phyloP scores from a whole-genome alignment of 1,284 basidiomycete genomes.

The Sporisorium reilianum region DNA sequence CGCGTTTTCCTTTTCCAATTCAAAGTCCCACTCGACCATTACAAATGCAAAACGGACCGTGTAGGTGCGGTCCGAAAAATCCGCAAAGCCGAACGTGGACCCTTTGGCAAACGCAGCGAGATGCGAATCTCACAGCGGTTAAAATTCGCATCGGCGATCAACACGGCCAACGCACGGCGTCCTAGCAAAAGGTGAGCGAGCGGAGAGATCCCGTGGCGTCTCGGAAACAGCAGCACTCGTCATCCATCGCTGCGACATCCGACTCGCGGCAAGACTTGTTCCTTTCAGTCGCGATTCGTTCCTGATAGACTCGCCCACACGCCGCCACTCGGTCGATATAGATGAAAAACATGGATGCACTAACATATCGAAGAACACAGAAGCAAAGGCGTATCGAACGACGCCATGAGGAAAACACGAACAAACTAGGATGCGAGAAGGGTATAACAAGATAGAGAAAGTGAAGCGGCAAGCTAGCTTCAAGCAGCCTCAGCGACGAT shows the following conservation, averaged over 20 bases:
- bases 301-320: too few relatives aligned
- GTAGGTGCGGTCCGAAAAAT: background rate
- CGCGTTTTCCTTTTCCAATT: too few relatives aligned
- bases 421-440: background rate
- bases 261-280: too few relatives aligned
- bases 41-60: background rate
- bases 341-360: background rate
- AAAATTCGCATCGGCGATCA: background rate
- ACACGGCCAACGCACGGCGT: background rate
- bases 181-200: too few relatives aligned
- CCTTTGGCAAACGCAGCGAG: background rate
- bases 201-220: too few relatives aligned
- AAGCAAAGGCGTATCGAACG: background rate
- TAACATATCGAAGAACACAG: background rate
- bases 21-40: background rate
- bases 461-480: background rate
- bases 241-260: too few relatives aligned
- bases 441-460: constrained; percentile 11
- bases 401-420: background rate
- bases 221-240: too few relatives aligned
- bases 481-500: constrained; percentile 27
- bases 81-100: too few relatives aligned
- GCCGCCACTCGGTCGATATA: too few relatives aligned
- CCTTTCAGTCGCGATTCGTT: too few relatives aligned
- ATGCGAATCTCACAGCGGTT: background rate